Base-by-base conservation (phyloP, 2,329 filamentous ascomycete species). In the Hirsutella minnesotensis region DNA sequence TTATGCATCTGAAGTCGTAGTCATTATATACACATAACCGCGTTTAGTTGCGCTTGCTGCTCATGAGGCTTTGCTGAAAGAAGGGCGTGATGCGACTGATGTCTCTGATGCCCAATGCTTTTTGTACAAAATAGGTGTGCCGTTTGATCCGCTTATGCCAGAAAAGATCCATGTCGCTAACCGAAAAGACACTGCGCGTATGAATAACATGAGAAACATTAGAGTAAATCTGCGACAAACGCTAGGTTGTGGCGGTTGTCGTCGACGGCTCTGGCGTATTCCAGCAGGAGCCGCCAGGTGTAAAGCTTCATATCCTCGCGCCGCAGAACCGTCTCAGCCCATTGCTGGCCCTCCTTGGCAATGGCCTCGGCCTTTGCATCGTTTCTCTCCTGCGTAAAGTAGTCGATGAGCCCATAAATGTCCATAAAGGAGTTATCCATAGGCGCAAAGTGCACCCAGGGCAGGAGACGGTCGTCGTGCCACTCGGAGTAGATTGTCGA, bases 381-480 rank as follows among this genome's bases (percentile, higher is more conserved):
- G 39, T 68, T 67, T 5, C 56, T 51, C 33, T 70, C 65, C 35
- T 73, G 70, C 13, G 78, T 63, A 46, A 86, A 82, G 57, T 79
- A 86, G 40, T 79, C 74, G 52, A 84, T 61, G 12, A 81, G 67
- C 9, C 71, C 71, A 50, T 83, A 85, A 9, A 86, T 56, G 39
- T 86, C 83, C 41, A 74, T 65, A 46, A 77, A 82, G 2, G 74
- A 73, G 52, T 82, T 82, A 56, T 85, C 79, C 52, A 87, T 69
- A 2, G 83, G 83, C 1, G 80, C 75, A 52, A 83, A 87, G 59
- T 87, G 83, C 48, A 74, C 65, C 83, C 83, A 88, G 0, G 81
- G 75, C 12, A 77, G 62, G 0, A 87, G 66, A 7, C 83, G 70
- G 36, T 75, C 71, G 55, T 86, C 82, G 55, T 86, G 82, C 83